Conservation (phyloP, 306 rosid species). For the Betula pendula region DNA sequence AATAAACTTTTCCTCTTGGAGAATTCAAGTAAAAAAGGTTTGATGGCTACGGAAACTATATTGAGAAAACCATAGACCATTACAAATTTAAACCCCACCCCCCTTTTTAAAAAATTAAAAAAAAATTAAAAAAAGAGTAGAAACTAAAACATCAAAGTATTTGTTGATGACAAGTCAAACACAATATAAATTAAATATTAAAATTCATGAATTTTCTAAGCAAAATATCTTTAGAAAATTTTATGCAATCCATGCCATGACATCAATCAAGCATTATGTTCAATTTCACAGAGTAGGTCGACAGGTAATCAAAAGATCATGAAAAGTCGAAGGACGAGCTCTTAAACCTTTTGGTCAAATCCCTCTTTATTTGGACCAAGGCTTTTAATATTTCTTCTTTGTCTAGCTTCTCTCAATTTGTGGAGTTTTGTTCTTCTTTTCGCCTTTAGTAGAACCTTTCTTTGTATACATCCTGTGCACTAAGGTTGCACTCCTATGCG, state of each 20-base stretch:
- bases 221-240: neutral
- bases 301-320: neutral
- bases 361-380: no score
- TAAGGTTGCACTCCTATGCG: no score
- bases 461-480: no score
- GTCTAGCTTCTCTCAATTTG: no score
- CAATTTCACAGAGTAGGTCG: neutral
- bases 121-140: no score
- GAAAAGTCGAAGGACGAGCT: no score
- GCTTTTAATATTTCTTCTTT: no score
- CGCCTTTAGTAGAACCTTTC: no score
- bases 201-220: no score
- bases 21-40: neutral
- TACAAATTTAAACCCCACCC: neutral
- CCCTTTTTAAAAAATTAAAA: no score
- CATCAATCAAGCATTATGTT: neutral
- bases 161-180: neutral
- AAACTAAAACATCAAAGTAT: neutral
- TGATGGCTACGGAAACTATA: neutral
- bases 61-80: neutral
- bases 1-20: neutral
- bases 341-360: no score
- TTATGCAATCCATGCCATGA: neutral
- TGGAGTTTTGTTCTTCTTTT: no score
- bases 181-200: neutral